These are phyloP conservation scores for Penicillium sp. DNA, from an alignment of 2,329 filamentous ascomycete genomes.

Conservation along the genomic window DNA sequence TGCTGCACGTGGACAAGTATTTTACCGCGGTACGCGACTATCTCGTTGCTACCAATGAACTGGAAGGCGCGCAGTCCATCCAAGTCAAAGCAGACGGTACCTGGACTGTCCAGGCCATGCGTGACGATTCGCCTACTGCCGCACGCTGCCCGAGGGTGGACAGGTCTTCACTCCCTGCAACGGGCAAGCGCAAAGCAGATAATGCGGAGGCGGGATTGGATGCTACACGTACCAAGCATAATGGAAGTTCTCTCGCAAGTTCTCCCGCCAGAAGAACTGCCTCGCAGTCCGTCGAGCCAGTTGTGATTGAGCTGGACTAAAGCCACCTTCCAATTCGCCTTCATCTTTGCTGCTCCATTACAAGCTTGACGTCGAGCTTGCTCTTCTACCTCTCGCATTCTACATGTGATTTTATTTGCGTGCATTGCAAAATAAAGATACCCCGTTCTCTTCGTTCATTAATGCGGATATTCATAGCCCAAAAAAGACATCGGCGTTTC, in stretches of 20 bases:
- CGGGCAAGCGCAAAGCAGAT: conserved; percentile 15
- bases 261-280: not conserved
- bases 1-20: conserved; percentile 72
- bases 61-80: conserved; percentile 59
- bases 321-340: not conserved
- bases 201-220: not conserved
- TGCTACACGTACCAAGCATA: conserved; percentile 19
- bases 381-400: not conserved
- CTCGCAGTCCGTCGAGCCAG: not conserved
- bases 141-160: not conserved
- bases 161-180: not conserved
- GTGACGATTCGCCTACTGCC: conserved; percentile 16
- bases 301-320: conserved; percentile 24
- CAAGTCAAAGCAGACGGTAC: conserved; percentile 61
- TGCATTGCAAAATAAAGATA: conserved; percentile 12
- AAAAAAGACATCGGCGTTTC: not conserved
- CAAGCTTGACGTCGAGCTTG: not conserved
- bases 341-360: not conserved
- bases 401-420: not conserved
- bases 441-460: conserved; percentile 3
- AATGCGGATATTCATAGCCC: not conserved
- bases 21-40: conserved; percentile 60
- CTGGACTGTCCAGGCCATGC: conserved; percentile 57
- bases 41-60: conserved; percentile 50
- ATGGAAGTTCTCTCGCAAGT: not conserved